Conservation (phyloP, 345 rosid genomes). For the Citrus hindsii region DNA sequence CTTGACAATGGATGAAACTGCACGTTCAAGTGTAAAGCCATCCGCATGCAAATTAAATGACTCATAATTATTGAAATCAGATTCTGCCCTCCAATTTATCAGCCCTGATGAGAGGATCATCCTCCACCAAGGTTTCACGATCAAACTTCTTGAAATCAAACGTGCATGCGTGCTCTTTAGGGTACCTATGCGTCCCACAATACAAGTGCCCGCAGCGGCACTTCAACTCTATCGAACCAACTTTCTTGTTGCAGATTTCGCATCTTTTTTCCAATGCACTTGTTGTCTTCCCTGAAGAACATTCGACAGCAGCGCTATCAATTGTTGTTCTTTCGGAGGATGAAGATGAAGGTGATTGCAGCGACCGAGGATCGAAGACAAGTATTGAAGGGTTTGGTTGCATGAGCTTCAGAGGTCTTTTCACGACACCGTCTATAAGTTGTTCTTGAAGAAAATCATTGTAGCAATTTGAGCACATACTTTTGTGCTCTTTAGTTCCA, state of each 20-base stretch:
- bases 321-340: no score
- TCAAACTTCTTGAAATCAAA: conserved; percentile 28
- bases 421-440: neutral
- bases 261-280: neutral
- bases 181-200: conserved; percentile 31
- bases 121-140: conserved; percentile 12
- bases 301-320: neutral
- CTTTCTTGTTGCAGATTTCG: conserved; percentile 16
- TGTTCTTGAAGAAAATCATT: conserved; percentile 2
- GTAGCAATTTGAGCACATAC: conserved; percentile 36
- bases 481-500: conserved; percentile 14
- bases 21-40: no score
- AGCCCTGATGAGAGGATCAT: conserved; percentile 19
- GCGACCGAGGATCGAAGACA: neutral
- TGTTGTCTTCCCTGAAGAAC: neutral
- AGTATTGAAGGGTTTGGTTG: neutral
- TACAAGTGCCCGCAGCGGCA: conserved; percentile 30
- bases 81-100: conserved; percentile 14
- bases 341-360: neutral
- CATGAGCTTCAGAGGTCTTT: neutral
- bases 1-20: no score
- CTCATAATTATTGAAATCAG: neutral
- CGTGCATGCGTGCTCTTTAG: conserved; percentile 33
- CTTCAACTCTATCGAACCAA: conserved; percentile 17
- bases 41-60: no score